Evolutionary conservation across 345 rosid genomes (phyloP).

Genomic region (Angophora floribunda): DNA sequence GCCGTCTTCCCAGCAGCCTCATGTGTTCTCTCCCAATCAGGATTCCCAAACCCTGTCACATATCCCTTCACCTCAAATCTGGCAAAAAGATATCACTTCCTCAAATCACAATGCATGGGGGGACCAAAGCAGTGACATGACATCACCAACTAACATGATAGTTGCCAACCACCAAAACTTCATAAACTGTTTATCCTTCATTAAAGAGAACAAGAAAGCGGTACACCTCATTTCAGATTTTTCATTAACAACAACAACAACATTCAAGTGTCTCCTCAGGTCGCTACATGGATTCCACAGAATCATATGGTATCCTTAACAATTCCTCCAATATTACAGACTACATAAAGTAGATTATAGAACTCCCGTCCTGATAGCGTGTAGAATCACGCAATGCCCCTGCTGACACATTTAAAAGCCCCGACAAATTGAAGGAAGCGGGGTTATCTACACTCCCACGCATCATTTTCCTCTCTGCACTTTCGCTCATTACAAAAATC

Average conservation of each 20-base stretch:
- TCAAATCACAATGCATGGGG: background rate
- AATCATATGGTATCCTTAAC: background rate
- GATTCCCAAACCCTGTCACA: conserved; percentile 80
- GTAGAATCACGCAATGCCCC: background rate
- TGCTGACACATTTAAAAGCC: background rate
- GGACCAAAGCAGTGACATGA: background rate
- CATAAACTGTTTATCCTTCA: background rate
- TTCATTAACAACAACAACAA: background rate
- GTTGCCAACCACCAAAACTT: background rate
- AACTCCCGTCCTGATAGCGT: background rate
- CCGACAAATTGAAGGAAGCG: background rate
- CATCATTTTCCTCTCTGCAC: background rate
- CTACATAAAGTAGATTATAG: background rate
- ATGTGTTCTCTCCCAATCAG: conserved; percentile 75
- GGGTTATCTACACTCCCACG: background rate
- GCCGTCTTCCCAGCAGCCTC: conserved; percentile 67
- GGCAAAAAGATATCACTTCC: conserved; percentile 1
- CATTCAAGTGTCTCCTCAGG: background rate
- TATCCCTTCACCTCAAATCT: conserved; percentile 80
- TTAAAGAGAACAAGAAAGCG: background rate
- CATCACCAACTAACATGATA: background rate
- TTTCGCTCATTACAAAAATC: background rate
- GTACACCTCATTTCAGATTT: background rate
- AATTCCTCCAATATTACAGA: background rate
- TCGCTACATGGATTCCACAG: background rate